These are phyloP conservation scores for Schwanniomyces pseudopolymorphus DNA, from an alignment of 805 yeast genomes.

Conservation along the genomic window DNA sequence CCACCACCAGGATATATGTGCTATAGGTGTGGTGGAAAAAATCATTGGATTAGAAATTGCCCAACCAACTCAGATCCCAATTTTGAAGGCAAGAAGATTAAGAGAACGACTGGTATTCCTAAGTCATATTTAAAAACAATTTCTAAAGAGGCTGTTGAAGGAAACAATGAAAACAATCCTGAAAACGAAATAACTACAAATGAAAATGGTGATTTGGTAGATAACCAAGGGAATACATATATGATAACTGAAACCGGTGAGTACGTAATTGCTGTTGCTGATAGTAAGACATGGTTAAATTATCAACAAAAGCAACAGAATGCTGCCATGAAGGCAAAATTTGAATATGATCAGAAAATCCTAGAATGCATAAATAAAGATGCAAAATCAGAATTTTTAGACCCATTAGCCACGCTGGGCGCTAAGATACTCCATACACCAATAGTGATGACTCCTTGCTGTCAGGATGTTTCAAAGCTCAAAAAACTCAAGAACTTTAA, in stretches of 20 bases:
- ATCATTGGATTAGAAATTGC: constrained; percentile 94
- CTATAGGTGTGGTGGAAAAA: constrained; percentile 91
- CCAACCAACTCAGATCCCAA: constrained; percentile 92
- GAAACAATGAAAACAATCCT: constrained; percentile 24
- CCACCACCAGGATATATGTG: constrained; percentile 98
- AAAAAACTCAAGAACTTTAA: constrained; percentile 47
- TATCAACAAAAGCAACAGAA: constrained; percentile 69
- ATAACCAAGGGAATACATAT: constrained; percentile 53
- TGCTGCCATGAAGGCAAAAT: constrained; percentile 47
- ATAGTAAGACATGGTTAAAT: constrained; percentile 83
- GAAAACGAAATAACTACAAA: constrained; percentile 32
- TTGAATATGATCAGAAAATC: constrained; percentile 48
- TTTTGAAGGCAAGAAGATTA: constrained; percentile 88
- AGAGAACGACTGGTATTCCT: constrained; percentile 97
- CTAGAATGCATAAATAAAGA: constrained; percentile 31
- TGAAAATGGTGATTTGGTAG: constrained; percentile 45
- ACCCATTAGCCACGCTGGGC: constrained; percentile 55
- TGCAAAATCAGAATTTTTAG: constrained; percentile 47
- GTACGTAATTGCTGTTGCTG: constrained; percentile 95
- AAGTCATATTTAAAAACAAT: constrained; percentile 85
- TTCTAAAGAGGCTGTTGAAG: constrained; percentile 67
- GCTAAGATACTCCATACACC: constrained; percentile 67
- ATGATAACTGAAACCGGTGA: constrained; percentile 94
- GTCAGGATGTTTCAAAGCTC: constrained; percentile 56
- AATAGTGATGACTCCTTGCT: constrained; percentile 76